Evolutionary conservation across 2,329 filamentous ascomycete genomes (phyloP), one percentile per base, ranked within the genome.

Genomic region (Cephalotrichum gorgonifer): DNA sequence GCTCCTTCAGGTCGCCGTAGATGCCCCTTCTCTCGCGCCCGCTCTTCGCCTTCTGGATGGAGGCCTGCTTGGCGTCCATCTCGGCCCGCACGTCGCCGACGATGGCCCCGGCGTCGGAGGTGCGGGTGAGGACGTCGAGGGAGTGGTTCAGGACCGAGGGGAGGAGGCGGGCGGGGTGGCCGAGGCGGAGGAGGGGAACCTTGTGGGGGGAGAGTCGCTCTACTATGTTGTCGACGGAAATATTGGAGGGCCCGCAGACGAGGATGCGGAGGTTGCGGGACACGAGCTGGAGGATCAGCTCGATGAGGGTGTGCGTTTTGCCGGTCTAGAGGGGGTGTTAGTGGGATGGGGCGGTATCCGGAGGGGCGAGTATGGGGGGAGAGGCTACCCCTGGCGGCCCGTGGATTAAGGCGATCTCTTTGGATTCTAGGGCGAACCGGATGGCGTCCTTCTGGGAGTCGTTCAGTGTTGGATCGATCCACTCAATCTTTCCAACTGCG

Each of bases 171-270:
- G 93, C 93, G 0, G 93, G 93, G 64, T 98, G 93, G 1, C 93
- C 93, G 1, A 98, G 78, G 2, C 93, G 85, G 31, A 97, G 78
- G 58, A 97, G 88, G 0, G 88, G 85, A 1, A 96, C 75, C 59
- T 88, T 89, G 64, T 90, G 86, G 0, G 86, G 81, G 2, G 89
- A 81, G 2, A 97, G 76, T 7, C 93, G 82, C 66, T 98, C 93
- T 8, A 96, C 90, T 51, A 98, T 95, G 61, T 98, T 98, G 74
- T 98, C 93, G 1, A 98, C 93, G 1, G 88, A 93, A 57, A 98
- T 90, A 62, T 98, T 98, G 27, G 88, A 95, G 0, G 93, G 93
- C 0, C 91, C 93, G 59, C 93, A 97, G n/a, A 97, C 91, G 2
- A 97, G 74, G 11, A 97, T 73, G 2, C 89, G 80, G 48, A 83